phyloP scores from a whole-genome alignment of 2,329 filamentous ascomycete genomes.

The Aspergillus ochraceoroseus region DNA sequence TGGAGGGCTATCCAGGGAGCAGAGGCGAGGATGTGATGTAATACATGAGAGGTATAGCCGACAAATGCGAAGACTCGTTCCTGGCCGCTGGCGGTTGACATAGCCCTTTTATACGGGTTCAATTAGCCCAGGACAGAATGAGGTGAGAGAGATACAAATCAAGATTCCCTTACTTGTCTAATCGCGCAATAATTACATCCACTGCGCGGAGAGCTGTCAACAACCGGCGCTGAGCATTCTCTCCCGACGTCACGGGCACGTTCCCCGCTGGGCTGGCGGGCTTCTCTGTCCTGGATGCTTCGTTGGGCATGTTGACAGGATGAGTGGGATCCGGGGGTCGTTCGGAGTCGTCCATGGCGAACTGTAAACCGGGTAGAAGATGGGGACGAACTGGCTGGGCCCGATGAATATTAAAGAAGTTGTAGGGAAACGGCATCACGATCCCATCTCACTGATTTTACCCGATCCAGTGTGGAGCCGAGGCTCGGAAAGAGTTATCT shows the following conservation, averaged over 20 bases:
- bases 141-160: constrained; percentile 1
- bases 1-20: constrained; percentile 38
- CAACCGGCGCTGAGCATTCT: constrained; percentile 22
- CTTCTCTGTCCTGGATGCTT: constrained; percentile 26
- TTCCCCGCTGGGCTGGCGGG: constrained; percentile 16
- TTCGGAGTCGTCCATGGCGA: constrained; percentile 24
- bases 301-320: constrained; percentile 13
- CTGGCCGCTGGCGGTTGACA: constrained; percentile 64
- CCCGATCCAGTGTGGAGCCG: constrained; percentile 21
- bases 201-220: constrained; percentile 26
- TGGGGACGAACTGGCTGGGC: no score
- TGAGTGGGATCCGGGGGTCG: constrained; percentile 15
- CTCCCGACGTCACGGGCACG: constrained; percentile 10
- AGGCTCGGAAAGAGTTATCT: constrained; percentile 31
- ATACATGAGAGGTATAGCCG: constrained; percentile 62
- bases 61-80: constrained; percentile 65
- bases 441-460: neutral
- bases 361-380: neutral
- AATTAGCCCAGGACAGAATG: constrained; percentile 9
- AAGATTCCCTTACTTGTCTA: constrained; percentile 28
- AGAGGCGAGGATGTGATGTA: constrained; percentile 58
- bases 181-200: constrained; percentile 29
- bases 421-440: no score
- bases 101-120: constrained; percentile 45
- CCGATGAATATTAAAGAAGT: neutral